Evolutionary conservation across 306 rosid genomes (phyloP).

Genomic region (Cucurbita moschata): DNA sequence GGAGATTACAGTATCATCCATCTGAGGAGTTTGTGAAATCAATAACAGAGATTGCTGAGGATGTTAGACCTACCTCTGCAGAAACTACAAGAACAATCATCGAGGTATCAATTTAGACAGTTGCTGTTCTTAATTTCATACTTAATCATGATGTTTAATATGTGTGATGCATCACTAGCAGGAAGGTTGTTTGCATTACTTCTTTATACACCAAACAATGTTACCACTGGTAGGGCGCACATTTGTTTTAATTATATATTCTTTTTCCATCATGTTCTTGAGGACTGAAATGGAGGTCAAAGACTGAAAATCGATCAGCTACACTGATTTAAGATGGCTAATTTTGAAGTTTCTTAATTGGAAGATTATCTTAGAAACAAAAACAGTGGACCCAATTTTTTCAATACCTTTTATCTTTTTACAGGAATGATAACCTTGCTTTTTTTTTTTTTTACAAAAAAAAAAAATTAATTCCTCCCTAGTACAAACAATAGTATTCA

Average conservation of each 20-base stretch:
- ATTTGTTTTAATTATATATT: neutral
- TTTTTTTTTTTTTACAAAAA: neutral
- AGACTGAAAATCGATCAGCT: neutral
- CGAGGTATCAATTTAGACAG: constrained; percentile 44
- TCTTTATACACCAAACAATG: neutral
- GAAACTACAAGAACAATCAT: constrained; percentile 77
- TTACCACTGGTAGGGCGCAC: neutral
- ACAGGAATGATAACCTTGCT: neutral
- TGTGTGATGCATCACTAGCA: neutral
- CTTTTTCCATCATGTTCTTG: neutral
- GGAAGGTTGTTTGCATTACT: neutral
- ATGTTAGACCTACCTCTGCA: constrained; percentile 55
- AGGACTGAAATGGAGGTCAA: neutral
- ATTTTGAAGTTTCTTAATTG: neutral
- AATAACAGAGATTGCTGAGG: constrained; percentile 32
- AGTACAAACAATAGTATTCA: neutral
- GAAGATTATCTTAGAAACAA: neutral
- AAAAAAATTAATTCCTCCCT: too few relatives aligned
- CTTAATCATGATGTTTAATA: neutral
- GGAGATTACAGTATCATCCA: constrained; percentile 69
- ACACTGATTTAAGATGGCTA: neutral
- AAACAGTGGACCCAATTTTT: neutral
- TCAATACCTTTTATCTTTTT: neutral
- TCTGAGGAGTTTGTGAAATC: constrained; percentile 56
- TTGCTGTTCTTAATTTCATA: neutral